Evolutionary conservation across 2,329 filamentous ascomycete genomes (phyloP).

Genomic region (Aspergillus pseudoterreus): DNA sequence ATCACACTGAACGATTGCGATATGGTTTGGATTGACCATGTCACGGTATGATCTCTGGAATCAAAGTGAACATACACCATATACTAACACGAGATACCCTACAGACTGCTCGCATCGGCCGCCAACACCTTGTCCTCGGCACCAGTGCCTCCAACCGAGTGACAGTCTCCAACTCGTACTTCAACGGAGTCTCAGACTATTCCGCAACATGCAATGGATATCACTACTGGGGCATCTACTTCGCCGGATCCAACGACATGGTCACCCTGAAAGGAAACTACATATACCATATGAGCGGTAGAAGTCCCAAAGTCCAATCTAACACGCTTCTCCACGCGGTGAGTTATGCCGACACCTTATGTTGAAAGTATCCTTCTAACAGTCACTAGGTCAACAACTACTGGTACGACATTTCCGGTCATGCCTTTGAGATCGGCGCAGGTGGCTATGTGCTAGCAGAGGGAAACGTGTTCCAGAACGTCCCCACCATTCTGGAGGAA

Average conservation of each 20-base stretch:
- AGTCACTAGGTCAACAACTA: constrained; percentile 51
- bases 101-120: constrained; percentile 54
- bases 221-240: constrained; percentile 60
- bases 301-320: constrained; percentile 54
- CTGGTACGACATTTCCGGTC: constrained; percentile 53
- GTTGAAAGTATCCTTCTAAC: too few species aligned
- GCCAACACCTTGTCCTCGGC: constrained; percentile 59
- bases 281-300: constrained; percentile 56
- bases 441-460: constrained; percentile 51
- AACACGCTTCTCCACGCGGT: constrained; percentile 56
- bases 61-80: too few species aligned
- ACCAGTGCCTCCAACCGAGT: constrained; percentile 52
- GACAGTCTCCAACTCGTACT: constrained; percentile 57
- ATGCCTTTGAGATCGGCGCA: constrained; percentile 54
- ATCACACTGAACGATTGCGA: constrained; percentile 49
- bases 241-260: constrained; percentile 53
- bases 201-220: constrained; percentile 56
- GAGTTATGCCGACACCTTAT: background rate
- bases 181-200: constrained; percentile 53
- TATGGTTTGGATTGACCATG: constrained; percentile 45
- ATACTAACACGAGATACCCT: background rate
- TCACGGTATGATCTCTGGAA: constrained; percentile 10
- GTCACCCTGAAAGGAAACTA: constrained; percentile 61
- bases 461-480: constrained; percentile 57
- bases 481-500: constrained; percentile 41